phyloP scores from a whole-genome alignment of 208 protist genomes.

The Crithidia fasciculata region DNA sequence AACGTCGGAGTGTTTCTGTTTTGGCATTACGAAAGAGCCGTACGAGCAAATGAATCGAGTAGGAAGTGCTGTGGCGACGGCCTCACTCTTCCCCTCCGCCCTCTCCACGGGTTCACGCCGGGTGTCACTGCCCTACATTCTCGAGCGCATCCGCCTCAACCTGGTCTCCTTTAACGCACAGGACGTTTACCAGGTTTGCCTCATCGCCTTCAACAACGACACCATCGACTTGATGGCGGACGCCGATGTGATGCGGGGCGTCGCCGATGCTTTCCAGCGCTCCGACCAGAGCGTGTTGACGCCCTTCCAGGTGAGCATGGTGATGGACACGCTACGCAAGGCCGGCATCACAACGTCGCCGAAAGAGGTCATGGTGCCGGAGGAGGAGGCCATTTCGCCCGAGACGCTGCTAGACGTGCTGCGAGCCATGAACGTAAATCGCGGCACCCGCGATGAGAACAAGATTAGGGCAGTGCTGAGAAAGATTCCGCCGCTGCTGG shows the following conservation, averaged over 20 bases:
- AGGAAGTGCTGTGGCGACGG: constrained; percentile 7
- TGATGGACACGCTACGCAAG: constrained; percentile 78
- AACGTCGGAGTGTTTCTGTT: no score
- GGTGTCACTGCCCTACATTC: constrained; percentile 52
- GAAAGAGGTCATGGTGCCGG: constrained; percentile 72
- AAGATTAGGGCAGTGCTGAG: constrained; percentile 66
- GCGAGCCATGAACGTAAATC: constrained; percentile 70
- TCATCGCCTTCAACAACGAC: constrained; percentile 68
- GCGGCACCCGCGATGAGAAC: constrained; percentile 74
- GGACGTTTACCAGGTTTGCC: constrained; percentile 85
- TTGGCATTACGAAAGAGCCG: no score
- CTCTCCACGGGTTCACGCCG: constrained; percentile 17
- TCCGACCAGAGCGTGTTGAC: constrained; percentile 80
- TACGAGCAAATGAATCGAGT: constrained; percentile 17
- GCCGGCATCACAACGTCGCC: constrained; percentile 60
- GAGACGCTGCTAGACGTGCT: constrained; percentile 79
- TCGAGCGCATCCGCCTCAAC: constrained; percentile 65
- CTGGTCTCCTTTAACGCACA: constrained; percentile 82
- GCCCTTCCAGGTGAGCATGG: constrained; percentile 81
- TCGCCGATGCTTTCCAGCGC: constrained; percentile 73
- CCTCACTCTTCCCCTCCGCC: constrained; percentile 21
- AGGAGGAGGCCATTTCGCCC: constrained; percentile 78
- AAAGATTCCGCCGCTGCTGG: constrained; percentile 61
- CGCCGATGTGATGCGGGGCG: constrained; percentile 83
- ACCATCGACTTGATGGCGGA: constrained; percentile 71